These are phyloP conservation scores for Grosmannia huntii DNA, from an alignment of 2,329 filamentous ascomycete genomes.

Conservation along the genomic window DNA sequence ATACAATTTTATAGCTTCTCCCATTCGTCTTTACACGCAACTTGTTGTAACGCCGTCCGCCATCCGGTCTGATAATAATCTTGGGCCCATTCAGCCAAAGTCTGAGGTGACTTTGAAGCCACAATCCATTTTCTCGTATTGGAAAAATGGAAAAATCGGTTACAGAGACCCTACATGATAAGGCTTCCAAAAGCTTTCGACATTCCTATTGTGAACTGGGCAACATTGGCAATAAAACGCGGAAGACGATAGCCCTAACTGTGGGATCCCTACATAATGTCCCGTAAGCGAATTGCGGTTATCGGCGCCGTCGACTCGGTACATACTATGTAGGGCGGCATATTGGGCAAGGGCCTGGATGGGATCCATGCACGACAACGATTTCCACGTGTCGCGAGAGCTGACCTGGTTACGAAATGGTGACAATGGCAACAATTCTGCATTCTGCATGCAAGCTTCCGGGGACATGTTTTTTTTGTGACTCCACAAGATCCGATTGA, in stretches of 20 bases:
- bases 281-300: neutral
- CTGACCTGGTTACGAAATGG: no score
- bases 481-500: neutral
- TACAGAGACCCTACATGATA: neutral
- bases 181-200: neutral
- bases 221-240: no score
- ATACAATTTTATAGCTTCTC: no score
- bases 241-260: neutral
- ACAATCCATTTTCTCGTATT: no score
- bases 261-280: neutral
- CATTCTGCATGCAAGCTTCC: neutral
- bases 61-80: no score
- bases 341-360: neutral
- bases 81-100: no score
- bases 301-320: neutral
- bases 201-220: neutral
- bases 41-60: no score
- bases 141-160: no score
- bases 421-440: neutral
- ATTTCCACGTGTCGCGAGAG: neutral
- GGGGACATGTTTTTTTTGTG: neutral
- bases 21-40: no score
- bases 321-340: no score
- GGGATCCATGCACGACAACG: neutral
- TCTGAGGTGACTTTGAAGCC: no score